Base-by-base conservation (phyloP, 768 basidiomycete species). In the Albatrellus ellisii region DNA sequence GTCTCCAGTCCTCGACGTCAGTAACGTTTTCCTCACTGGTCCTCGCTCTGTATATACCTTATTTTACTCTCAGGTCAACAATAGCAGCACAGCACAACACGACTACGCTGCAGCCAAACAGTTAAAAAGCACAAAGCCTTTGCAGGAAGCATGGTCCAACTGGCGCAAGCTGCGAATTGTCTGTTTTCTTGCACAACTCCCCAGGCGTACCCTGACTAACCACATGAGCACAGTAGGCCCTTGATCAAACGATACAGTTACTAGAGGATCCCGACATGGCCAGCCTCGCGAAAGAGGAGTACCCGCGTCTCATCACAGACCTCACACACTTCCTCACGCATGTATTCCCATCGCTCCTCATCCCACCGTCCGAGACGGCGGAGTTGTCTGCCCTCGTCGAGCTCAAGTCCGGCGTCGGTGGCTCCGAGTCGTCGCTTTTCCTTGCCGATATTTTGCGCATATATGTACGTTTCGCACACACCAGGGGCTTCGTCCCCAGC, bases 371-470 rank as follows among this genome's bases (percentile, higher is more conserved):
- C 0, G 49, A 68, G 3, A 88, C 87, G 1, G 62, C 64, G 0
- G 58, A 70, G 2, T 64, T 87, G 12, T 81, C 83, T 8, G 88
- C 87, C 2, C 66, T 97, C 38, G 63, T 99, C 47, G 94, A 98
- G 52, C 64, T 98, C 36, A 94, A 94, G 53, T 76, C 90, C 0
- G 94, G 91, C 12, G 88, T 91, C 0, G 94, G 94, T 0, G 94
- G 94, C 0, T 77, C 79, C 0, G 94, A 99, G 58, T 72, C 91
- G 2, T 73, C 77, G 15, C 66, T 95, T 0, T 98, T 97, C 51
- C 66, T 85, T 2, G 69, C 63, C 1, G 82, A 92, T 39, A 56
- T 98, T 22, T 53, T 86, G 32, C 64, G 80, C 26, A 91, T 97
- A 79, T 97, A 97, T 56, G 61, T 70, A 20, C 73, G 85, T 11